These are phyloP conservation scores for Pinus taeda DNA, from an alignment of 75 land plant species.

Conservation along the genomic window DNA sequence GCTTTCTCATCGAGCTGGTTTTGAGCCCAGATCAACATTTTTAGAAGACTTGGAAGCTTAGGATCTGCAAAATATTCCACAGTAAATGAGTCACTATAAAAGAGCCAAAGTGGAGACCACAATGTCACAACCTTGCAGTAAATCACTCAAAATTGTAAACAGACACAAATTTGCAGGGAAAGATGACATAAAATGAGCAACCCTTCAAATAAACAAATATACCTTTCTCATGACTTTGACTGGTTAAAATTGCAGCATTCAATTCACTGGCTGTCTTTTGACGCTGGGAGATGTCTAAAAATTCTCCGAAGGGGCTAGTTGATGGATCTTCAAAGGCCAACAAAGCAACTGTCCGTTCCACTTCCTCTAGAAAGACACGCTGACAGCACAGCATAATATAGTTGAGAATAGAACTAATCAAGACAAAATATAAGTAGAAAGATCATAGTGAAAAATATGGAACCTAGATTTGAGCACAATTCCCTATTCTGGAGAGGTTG, in stretches of 20 bases:
- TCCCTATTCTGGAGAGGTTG: too few species aligned
- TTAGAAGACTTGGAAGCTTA: slow-evolving; percentile 85
- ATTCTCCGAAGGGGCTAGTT: slow-evolving; percentile 47
- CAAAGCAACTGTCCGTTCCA: slow-evolving; percentile 52
- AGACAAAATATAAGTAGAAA: too few species aligned
- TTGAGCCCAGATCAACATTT: slow-evolving; percentile 89
- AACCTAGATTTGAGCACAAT: too few species aligned
- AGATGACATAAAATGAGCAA: not conserved
- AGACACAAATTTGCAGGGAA: slow-evolving; percentile 3
- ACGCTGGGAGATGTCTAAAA: slow-evolving; percentile 46
- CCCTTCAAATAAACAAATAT: not conserved
- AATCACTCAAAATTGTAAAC: not conserved
- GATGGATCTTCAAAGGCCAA: slow-evolving; percentile 52
- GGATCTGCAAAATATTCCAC: slow-evolving; percentile 49
- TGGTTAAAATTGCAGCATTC: slow-evolving; percentile 53
- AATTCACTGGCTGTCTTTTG: slow-evolving; percentile 60
- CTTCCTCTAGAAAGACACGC: slow-evolving; percentile 49
- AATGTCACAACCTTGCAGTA: not conserved
- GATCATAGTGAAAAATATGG: too few species aligned
- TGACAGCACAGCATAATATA: slow-evolving; percentile 3
- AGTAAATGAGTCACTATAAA: not conserved
- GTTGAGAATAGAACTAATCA: not conserved
- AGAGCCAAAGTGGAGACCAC: slow-evolving; percentile 1
- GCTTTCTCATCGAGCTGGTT: slow-evolving; percentile 88
- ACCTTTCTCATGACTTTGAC: slow-evolving; percentile 61